Conservation (phyloP, 2,329 filamentous ascomycete species). For the Colletotrichum sp. region DNA sequence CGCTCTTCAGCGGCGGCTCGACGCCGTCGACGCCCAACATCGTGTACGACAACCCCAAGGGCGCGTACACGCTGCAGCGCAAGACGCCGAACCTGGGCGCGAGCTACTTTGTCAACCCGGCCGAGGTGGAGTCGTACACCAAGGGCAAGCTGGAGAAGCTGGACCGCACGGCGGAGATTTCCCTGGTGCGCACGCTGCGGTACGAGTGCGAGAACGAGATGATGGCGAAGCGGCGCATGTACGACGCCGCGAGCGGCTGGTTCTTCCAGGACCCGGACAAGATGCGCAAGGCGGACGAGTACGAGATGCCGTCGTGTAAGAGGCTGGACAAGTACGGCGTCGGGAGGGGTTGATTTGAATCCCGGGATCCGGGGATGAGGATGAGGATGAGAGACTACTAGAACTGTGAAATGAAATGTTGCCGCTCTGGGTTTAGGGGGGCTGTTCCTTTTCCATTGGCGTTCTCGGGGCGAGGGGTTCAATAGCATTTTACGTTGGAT, state of each 20-base stretch:
- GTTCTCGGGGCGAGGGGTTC: background rate
- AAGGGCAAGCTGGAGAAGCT: constrained; percentile 73
- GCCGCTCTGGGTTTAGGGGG: background rate
- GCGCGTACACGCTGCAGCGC: constrained; percentile 77
- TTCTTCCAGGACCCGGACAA: constrained; percentile 82
- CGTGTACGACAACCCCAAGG: constrained; percentile 73
- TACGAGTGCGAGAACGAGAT: constrained; percentile 79
- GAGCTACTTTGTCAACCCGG: constrained; percentile 85
- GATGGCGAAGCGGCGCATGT: constrained; percentile 66
- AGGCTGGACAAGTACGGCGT: constrained; percentile 51
- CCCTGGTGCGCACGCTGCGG: constrained; percentile 71
- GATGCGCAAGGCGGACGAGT: constrained; percentile 70
- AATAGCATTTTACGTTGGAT: background rate
- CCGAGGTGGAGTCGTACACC: constrained; percentile 74
- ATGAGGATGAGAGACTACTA: background rate
- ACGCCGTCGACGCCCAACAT: constrained; percentile 68
- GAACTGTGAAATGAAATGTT: background rate
- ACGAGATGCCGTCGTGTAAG: constrained; percentile 58
- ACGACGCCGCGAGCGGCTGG: constrained; percentile 85
- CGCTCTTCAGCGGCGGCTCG: constrained; percentile 69
- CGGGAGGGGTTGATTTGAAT: constrained; percentile 15
- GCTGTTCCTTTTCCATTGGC: background rate
- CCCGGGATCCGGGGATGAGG: background rate
- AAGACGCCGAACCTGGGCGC: constrained; percentile 74
- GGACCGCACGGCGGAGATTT: constrained; percentile 78